Evolutionary conservation across 1,284 basidiomycete species (phyloP).

Genomic region (Lentinus polychrous): DNA sequence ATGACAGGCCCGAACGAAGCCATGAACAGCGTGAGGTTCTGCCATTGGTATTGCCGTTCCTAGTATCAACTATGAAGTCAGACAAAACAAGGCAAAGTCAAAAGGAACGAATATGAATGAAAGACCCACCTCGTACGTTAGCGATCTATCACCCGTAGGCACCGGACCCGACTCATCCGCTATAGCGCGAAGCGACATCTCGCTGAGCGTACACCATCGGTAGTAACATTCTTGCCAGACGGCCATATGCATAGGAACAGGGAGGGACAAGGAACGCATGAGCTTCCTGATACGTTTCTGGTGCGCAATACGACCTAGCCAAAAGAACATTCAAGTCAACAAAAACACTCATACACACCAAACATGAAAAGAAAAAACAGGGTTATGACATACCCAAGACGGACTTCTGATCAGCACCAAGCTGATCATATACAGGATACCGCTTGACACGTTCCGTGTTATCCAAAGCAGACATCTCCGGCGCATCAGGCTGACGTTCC

Average conservation of each 20-base stretch:
- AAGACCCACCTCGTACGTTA: slow-evolving; percentile 33
- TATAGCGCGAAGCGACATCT: slow-evolving; percentile 25
- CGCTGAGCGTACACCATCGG: slow-evolving; percentile 30
- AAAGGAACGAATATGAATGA: background rate
- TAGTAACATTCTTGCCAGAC: slow-evolving; percentile 81
- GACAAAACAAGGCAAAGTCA: background rate
- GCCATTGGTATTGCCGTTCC: slow-evolving; percentile 81
- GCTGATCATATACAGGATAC: slow-evolving; percentile 66
- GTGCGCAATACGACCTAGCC: slow-evolving; percentile 61
- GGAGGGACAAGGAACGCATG: slow-evolving; percentile 55
- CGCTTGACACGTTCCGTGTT: slow-evolving; percentile 62
- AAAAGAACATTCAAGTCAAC: slow-evolving; percentile 6
- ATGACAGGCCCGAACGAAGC: slow-evolving; percentile 71
- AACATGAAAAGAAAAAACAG: background rate
- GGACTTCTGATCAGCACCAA: slow-evolving; percentile 66
- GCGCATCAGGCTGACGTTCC: slow-evolving; percentile 53
- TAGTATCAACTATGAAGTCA: slow-evolving; percentile 24
- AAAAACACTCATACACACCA: background rate
- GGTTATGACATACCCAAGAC: slow-evolving; percentile 49
- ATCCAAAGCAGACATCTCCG: slow-evolving; percentile 38
- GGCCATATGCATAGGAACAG: slow-evolving; percentile 60
- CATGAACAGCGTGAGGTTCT: slow-evolving; percentile 79
- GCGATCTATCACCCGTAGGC: slow-evolving; percentile 24
- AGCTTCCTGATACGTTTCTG: slow-evolving; percentile 77
- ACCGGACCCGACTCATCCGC: slow-evolving; percentile 15